A percentile compares a stretch with the other conserved stretches of the same genome.
Evolutionary conservation across 768 basidiomycete genomes (phyloP).

Genomic region (Royoungia palumana): DNA sequence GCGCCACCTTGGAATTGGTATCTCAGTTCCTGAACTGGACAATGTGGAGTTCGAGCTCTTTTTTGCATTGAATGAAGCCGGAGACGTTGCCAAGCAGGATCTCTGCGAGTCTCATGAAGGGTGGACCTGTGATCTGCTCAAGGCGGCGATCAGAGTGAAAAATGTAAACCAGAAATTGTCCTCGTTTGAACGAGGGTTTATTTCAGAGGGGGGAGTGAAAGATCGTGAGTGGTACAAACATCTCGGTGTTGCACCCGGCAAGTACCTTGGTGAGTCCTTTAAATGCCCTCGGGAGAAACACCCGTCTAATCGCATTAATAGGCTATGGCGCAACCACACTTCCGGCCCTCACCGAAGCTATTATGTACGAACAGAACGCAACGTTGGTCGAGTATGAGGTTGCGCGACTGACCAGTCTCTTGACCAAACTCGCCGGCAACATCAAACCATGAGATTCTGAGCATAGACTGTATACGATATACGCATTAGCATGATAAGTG

Average conservation of each 20-base stretch:
- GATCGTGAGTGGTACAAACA: slow-evolving; percentile 85
- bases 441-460: slow-evolving; percentile 14
- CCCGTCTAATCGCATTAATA: slow-evolving; percentile 21
- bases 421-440: slow-evolving; percentile 49
- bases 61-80: not conserved
- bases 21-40: not conserved
- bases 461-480: no score
- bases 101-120: slow-evolving; percentile 20
- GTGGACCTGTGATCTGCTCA: slow-evolving; percentile 45
- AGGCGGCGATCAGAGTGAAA: slow-evolving; percentile 56
- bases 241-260: slow-evolving; percentile 82
- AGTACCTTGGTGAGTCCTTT: slow-evolving; percentile 62
- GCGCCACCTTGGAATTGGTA: slow-evolving; percentile 8
- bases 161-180: slow-evolving; percentile 64
- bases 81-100: slow-evolving; percentile 3
- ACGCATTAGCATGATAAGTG: no score
- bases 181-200: slow-evolving; percentile 76
- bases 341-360: slow-evolving; percentile 75
- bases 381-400: slow-evolving; percentile 62
- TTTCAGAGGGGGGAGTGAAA: slow-evolving; percentile 71
- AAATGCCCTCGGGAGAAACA: not conserved
- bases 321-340: slow-evolving; percentile 85
- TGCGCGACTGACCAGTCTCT: slow-evolving; percentile 47
- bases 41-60: slow-evolving; percentile 3
- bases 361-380: slow-evolving; percentile 63